phyloP scores from a whole-genome alignment of 2,329 filamentous ascomycete species.

The Macrophomina pseudophaseolina region DNA sequence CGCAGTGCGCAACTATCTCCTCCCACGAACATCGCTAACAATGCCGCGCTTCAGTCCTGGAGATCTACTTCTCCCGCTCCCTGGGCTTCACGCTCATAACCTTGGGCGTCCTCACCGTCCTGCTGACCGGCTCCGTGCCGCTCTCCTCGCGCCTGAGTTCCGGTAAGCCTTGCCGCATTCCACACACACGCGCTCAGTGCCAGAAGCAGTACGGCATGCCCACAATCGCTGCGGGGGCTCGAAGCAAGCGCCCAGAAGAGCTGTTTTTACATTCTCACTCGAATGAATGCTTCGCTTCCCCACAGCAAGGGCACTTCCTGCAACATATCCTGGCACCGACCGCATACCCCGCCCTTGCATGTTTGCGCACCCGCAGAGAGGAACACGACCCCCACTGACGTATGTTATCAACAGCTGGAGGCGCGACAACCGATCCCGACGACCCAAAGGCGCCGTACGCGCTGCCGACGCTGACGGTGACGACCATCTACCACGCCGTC shows the following conservation, averaged over 20 bases:
- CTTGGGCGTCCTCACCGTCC: constrained; percentile 66
- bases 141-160: constrained; percentile 57
- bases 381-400: background rate
- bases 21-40: background rate
- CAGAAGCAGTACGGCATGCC: no score
- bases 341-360: no score
- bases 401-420: constrained; percentile 30
- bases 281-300: no score
- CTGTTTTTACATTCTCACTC: no score
- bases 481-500: constrained; percentile 68
- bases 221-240: no score
- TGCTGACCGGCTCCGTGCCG: constrained; percentile 74
- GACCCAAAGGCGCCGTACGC: constrained; percentile 56
- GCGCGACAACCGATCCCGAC: constrained; percentile 41
- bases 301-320: no score
- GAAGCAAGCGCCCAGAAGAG: no score
- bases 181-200: no score
- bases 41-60: constrained; percentile 56
- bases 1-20: no score
- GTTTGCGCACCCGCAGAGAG: no score
- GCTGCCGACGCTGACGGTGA: constrained; percentile 68
- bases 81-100: constrained; percentile 71
- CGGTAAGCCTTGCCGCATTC: background rate
- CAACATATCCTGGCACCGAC: no score
- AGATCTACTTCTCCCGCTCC: constrained; percentile 75